A percentile compares a stretch with the other conserved stretches of the same genome.
phyloP scores from a whole-genome alignment of 305 asterid genomes.

The Rubia occidens region DNA sequence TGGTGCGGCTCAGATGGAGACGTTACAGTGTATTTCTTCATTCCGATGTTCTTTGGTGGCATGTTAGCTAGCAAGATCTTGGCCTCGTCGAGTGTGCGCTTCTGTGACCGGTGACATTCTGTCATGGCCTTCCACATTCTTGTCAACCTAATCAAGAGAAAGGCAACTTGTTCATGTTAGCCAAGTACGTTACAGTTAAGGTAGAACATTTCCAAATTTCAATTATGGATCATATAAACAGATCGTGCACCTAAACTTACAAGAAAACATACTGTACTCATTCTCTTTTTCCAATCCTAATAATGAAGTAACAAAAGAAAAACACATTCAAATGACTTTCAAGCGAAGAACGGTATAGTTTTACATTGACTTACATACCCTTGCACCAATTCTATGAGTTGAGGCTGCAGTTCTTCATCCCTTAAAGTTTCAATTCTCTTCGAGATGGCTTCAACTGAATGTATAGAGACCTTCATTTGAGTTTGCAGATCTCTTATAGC shows the following conservation, averaged over 20 bases:
- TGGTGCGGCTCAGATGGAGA: conserved; percentile 72
- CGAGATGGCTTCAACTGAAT: conserved; percentile 80
- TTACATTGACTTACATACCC: conserved; percentile 44
- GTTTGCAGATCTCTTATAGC: conserved; percentile 69
- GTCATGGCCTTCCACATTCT: conserved; percentile 96
- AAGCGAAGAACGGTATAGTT: background rate
- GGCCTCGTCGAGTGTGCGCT: conserved; percentile 84
- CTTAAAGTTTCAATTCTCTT: conserved; percentile 79
- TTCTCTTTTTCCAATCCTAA: no score
- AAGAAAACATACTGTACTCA: no score
- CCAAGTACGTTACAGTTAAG: no score
- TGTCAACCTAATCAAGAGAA: conserved; percentile 41
- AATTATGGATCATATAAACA: background rate
- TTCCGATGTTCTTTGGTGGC: conserved; percentile 44
- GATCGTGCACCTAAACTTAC: no score
- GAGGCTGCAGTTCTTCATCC: conserved; percentile 86
- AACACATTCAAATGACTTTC: background rate
- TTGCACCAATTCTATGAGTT: conserved; percentile 62
- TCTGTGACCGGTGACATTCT: conserved; percentile 80
- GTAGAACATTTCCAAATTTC: no score
- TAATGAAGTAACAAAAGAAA: background rate
- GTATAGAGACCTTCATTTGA: conserved; percentile 81
- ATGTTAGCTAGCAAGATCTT: conserved; percentile 72
- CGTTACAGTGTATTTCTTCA: conserved; percentile 56
- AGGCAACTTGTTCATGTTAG: no score